These are phyloP conservation scores for Kodamaea arcana DNA, from an alignment of 1,139 yeast genomes.

Conservation along the genomic window DNA sequence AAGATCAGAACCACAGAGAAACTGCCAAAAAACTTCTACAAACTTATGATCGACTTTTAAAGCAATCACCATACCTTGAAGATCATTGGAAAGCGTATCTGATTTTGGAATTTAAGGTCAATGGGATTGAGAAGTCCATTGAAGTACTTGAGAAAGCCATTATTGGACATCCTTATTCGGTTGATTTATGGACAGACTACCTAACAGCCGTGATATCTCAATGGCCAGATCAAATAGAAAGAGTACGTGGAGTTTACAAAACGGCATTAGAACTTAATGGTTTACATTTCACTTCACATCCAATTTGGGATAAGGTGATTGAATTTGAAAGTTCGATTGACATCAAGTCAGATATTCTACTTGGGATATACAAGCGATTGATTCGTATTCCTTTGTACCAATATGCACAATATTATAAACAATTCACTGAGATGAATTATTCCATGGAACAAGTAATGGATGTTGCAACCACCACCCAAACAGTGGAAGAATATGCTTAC, in stretches of 20 bases:
- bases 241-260: conserved; percentile 20
- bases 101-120: conserved; percentile 49
- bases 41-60: conserved; percentile 32
- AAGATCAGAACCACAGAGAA: conserved; percentile 9
- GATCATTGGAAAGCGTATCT: conserved; percentile 60
- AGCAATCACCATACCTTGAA: conserved; percentile 52
- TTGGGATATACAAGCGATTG: conserved; percentile 38
- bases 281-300: conserved; percentile 54
- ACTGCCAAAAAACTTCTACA: conserved; percentile 1
- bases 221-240: conserved; percentile 10
- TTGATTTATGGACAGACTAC: conserved; percentile 68
- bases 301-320: conserved; percentile 62
- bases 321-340: conserved; percentile 38
- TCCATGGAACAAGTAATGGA: neutral
- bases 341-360: conserved; percentile 15
- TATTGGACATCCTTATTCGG: conserved; percentile 48
- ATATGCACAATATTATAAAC: conserved; percentile 59
- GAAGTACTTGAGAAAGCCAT: conserved; percentile 45
- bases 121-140: conserved; percentile 51
- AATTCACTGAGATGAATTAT: conserved; percentile 36
- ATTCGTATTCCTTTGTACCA: conserved; percentile 61
- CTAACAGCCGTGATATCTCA: conserved; percentile 45
- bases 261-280: conserved; percentile 45
- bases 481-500: conserved; percentile 30
- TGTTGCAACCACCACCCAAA: neutral